Evolutionary conservation across 2,329 filamentous ascomycete species (phyloP).

Genomic region (Thielaviopsis ethacetica): DNA sequence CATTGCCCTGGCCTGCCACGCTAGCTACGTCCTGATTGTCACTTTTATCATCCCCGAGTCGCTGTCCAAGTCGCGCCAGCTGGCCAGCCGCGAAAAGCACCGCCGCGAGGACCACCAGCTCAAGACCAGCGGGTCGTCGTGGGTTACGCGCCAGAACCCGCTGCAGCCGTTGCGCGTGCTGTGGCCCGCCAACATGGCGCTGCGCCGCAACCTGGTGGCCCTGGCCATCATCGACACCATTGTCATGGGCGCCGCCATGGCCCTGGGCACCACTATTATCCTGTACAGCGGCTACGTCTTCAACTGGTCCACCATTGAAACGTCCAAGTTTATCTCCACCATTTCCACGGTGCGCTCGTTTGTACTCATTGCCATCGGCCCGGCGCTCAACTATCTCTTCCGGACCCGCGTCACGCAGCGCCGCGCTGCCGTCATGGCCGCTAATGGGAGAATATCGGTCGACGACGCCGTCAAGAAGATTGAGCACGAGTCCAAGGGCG

Average conservation of each 20-base stretch:
- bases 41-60: constrained; percentile 68
- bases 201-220: constrained; percentile 69
- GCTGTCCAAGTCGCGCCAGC: constrained; percentile 55
- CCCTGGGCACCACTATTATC: constrained; percentile 60
- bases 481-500: constrained; percentile 38
- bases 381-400: constrained; percentile 59
- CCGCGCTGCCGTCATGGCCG: constrained; percentile 22
- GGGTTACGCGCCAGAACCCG: constrained; percentile 40
- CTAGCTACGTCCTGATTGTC: constrained; percentile 57
- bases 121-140: constrained; percentile 14
- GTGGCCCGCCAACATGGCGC: constrained; percentile 25
- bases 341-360: constrained; percentile 62
- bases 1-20: constrained; percentile 54
- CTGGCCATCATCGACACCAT: constrained; percentile 68
- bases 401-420: constrained; percentile 31
- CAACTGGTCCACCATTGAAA: constrained; percentile 66
- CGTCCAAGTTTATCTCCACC: constrained; percentile 65
- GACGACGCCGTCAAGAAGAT: constrained; percentile 8
- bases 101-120: constrained; percentile 22
- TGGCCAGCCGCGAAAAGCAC: constrained; percentile 53
- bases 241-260: constrained; percentile 68
- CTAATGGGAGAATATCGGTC: neutral
- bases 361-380: constrained; percentile 58
- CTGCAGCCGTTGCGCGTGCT: constrained; percentile 54
- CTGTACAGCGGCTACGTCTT: constrained; percentile 73